Percentiles rank a stretch among this genome's conserved stretches.
Evolutionary conservation across 2,329 filamentous ascomycete species (phyloP).

Genomic region (Pseudogymnoascus sp.): DNA sequence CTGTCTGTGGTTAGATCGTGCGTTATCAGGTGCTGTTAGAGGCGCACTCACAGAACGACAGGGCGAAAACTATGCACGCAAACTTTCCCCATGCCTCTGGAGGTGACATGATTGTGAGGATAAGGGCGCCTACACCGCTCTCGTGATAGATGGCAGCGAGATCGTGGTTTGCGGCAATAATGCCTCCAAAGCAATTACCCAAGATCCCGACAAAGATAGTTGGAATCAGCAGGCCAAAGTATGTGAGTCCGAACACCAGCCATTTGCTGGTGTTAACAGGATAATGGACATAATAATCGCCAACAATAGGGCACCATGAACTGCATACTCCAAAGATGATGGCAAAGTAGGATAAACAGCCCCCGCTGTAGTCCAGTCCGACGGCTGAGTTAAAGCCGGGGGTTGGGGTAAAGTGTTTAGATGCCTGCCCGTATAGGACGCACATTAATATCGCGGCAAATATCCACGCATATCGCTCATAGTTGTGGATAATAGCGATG

Average conservation of each 20-base stretch:
- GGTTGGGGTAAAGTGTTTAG: constrained; percentile 15
- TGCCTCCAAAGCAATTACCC: constrained; percentile 8
- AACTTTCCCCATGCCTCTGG: not conserved
- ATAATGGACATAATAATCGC: constrained; percentile 42
- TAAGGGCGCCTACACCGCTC: constrained; percentile 4
- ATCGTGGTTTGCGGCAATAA: not conserved
- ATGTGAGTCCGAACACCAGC: constrained; percentile 43
- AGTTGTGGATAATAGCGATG: constrained; percentile 48
- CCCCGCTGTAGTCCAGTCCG: constrained; percentile 14
- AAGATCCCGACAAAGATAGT: constrained; percentile 24
- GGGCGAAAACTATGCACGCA: constrained; percentile 1
- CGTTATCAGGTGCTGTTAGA: not conserved
- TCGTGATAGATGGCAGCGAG: constrained; percentile 3
- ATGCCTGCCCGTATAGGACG: constrained; percentile 17
- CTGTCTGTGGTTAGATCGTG: not conserved
- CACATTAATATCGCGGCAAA: constrained; percentile 41
- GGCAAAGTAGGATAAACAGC: constrained; percentile 12
- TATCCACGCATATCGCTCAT: constrained; percentile 51
- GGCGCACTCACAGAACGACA: constrained; percentile 1
- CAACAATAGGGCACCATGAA: constrained; percentile 39
- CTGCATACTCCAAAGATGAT: constrained; percentile 2
- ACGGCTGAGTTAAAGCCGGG: constrained; percentile 1
- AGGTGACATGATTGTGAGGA: not conserved
- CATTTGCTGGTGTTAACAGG: constrained; percentile 38
- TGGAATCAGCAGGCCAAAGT: constrained; percentile 40